Conservation (phyloP, 2,329 filamentous ascomycete genomes). For the Xylariaceae sp. region DNA sequence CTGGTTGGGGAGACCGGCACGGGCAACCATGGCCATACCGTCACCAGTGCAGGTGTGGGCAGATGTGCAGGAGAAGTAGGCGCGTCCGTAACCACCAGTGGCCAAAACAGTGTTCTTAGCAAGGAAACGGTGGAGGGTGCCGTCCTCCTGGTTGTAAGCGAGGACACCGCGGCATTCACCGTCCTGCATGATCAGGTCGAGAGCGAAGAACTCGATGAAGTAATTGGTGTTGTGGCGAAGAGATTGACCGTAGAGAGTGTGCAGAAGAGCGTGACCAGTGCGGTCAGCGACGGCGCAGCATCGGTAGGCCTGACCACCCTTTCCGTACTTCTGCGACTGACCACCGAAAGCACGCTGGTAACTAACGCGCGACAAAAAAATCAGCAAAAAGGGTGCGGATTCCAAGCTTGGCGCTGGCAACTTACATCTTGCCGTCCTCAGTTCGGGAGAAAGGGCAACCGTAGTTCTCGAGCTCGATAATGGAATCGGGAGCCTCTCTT, state of each 20-base stretch:
- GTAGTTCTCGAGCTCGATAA: constrained; percentile 95
- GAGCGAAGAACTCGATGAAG: constrained; percentile 98
- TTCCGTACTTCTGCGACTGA: constrained; percentile 89
- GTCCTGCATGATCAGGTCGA: constrained; percentile 96
- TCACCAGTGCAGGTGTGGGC: constrained; percentile 98
- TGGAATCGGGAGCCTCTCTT: constrained; percentile 82
- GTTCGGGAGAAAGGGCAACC: constrained; percentile 96
- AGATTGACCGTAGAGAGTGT: constrained; percentile 97
- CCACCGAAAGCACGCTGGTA: constrained; percentile 99
- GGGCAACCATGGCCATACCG: constrained; percentile 98
- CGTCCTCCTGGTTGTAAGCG: constrained; percentile 98
- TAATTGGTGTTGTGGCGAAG: constrained; percentile 98
- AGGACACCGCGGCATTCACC: constrained; percentile 94
- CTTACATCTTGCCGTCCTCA: constrained; percentile 84
- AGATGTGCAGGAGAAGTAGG: constrained; percentile 97
- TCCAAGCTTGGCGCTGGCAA: not conserved
- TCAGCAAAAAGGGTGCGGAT: constrained; percentile 19
- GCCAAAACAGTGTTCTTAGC: constrained; percentile 95
- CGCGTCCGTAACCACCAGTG: constrained; percentile 94
- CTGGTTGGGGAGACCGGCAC: constrained; percentile 96
- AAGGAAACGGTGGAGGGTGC: constrained; percentile 93
- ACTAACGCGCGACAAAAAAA: constrained; percentile 38
- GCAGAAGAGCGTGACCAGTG: constrained; percentile 94
- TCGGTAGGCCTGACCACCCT: constrained; percentile 96
- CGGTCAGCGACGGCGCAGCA: constrained; percentile 94